These are phyloP conservation scores for Pichia heedii DNA, from an alignment of 805 yeast species.

Conservation along the genomic window DNA sequence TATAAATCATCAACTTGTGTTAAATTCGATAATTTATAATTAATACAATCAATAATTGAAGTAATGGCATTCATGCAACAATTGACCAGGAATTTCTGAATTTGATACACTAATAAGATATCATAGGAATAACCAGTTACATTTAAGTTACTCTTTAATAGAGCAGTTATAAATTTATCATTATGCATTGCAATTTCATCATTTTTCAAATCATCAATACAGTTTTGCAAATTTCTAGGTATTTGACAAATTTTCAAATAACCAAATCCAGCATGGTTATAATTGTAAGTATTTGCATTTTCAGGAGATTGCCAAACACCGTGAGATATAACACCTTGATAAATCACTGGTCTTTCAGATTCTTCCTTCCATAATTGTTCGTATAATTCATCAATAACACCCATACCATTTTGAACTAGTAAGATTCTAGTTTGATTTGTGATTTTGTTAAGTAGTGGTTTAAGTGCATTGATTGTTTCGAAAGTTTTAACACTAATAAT, in stretches of 20 bases:
- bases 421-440: slow-evolving; percentile 45
- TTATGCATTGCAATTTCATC: slow-evolving; percentile 10
- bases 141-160: slow-evolving; percentile 24
- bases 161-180: slow-evolving; percentile 18
- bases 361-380: slow-evolving; percentile 43
- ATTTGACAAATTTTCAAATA: slow-evolving; percentile 48
- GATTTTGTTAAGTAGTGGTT: slow-evolving; percentile 43
- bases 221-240: slow-evolving; percentile 31
- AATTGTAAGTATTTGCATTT: slow-evolving; percentile 30
- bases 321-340: slow-evolving; percentile 74
- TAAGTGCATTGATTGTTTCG: slow-evolving; percentile 57
- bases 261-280: slow-evolving; percentile 67
- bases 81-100: slow-evolving; percentile 71
- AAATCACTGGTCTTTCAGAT: slow-evolving; percentile 43
- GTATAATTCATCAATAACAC: slow-evolving; percentile 48
- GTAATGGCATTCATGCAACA: slow-evolving; percentile 80
- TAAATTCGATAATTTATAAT: slow-evolving; percentile 58
- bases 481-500: slow-evolving; percentile 76
- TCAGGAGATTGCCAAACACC: slow-evolving; percentile 51
- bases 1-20: slow-evolving; percentile 29
- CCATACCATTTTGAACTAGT: slow-evolving; percentile 82
- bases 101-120: slow-evolving; percentile 45
- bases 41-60: slow-evolving; percentile 64
- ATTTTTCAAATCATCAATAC: background rate
- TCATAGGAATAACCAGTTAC: slow-evolving; percentile 30